Conservation (phyloP, 371 early-diverging fungal species). For the Rhizopus microsporus region DNA sequence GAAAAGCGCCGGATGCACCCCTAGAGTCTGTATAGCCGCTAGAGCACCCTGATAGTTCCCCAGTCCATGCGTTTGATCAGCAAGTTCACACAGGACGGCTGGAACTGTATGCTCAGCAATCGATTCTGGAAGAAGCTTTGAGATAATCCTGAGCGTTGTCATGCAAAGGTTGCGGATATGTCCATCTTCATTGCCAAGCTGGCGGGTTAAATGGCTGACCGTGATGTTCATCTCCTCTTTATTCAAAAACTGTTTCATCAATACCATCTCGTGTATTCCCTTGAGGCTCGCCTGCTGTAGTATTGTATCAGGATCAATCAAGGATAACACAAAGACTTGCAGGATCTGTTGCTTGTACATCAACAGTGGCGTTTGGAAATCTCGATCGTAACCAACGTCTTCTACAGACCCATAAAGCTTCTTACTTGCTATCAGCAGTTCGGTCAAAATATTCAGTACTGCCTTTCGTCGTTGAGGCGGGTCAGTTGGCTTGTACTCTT, state of each 20-base stretch:
- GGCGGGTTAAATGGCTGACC: conserved; percentile 25
- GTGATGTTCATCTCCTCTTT: conserved; percentile 47
- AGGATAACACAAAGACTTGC: conserved; percentile 24
- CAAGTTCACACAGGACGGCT: conserved; percentile 11
- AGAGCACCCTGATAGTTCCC: conserved; percentile 10
- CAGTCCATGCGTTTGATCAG: not conserved
- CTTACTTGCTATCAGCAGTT: conserved; percentile 57
- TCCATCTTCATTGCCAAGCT: conserved; percentile 14
- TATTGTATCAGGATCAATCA: conserved; percentile 15
- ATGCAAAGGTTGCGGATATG: not conserved
- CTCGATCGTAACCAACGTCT: conserved; percentile 39
- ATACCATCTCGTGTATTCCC: conserved; percentile 61
- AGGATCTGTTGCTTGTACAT: conserved; percentile 52
- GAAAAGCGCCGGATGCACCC: conserved; percentile 15
- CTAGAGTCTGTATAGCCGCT: conserved; percentile 15
- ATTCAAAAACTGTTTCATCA: conserved; percentile 64
- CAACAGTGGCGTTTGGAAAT: conserved; percentile 60
- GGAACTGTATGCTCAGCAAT: conserved; percentile 25
- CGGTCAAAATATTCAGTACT: conserved; percentile 59
- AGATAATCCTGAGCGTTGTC: conserved; percentile 11
- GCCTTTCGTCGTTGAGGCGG: conserved; percentile 56
- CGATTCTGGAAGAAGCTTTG: conserved; percentile 19
- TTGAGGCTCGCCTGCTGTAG: conserved; percentile 57
- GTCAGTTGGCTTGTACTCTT: conserved; percentile 42
- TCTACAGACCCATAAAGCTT: conserved; percentile 58